A percentile compares a stretch with the other conserved stretches of the same genome.
These are phyloP conservation scores for Theileria parva DNA, from an alignment of 169 alveolate species.

Conservation along the genomic window DNA sequence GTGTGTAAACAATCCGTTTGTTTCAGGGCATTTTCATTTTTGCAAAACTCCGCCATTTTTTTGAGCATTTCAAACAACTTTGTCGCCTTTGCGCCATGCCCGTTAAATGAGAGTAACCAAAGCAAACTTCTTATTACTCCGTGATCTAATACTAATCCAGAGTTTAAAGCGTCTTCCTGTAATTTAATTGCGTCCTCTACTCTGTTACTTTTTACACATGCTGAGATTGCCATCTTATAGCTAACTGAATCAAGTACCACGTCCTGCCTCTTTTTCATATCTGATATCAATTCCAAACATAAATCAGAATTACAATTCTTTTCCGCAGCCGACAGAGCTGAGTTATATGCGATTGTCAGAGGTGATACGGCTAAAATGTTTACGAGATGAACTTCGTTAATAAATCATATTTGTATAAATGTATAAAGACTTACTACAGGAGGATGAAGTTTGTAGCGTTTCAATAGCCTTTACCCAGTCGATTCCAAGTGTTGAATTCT, in stretches of 20 bases:
- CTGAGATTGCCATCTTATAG: conserved; percentile 37
- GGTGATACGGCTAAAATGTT: conserved; percentile 41
- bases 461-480: conserved; percentile 59
- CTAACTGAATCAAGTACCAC: conserved; percentile 53
- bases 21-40: conserved; percentile 21
- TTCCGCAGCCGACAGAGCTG: conserved; percentile 65
- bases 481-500: conserved; percentile 46
- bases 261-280: conserved; percentile 41
- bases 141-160: conserved; percentile 37
- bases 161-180: conserved; percentile 39
- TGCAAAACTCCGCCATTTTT: conserved; percentile 18
- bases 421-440: conserved; percentile 50
- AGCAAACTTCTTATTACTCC: conserved; percentile 50
- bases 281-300: conserved; percentile 31
- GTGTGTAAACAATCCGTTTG: conserved; percentile 30
- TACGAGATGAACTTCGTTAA: neutral
- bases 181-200: conserved; percentile 46
- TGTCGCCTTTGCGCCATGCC: conserved; percentile 25
- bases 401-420: neutral
- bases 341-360: conserved; percentile 61
- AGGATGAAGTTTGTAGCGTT: conserved; percentile 48
- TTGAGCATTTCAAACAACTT: conserved; percentile 38
- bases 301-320: conserved; percentile 45
- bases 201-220: conserved; percentile 54
- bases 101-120: conserved; percentile 35